A percentile compares a stretch with the other conserved stretches of the same genome.
These are phyloP conservation scores for Cucumis sativus DNA, from an alignment of 306 rosid genomes.

Conservation along the genomic window DNA sequence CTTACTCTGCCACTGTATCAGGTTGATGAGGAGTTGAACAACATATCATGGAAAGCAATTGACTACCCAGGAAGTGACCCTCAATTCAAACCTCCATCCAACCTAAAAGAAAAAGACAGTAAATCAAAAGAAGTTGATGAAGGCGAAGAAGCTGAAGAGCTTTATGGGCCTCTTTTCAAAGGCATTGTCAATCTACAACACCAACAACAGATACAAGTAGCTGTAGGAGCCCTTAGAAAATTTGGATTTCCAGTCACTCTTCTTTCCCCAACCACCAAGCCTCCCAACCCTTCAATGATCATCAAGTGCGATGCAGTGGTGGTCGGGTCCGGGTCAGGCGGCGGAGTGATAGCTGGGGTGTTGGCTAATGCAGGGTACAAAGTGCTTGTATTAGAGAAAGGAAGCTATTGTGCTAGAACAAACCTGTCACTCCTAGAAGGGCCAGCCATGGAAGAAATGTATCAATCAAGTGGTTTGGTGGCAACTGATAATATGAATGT, in stretches of 20 bases:
- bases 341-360: slow-evolving; percentile 62
- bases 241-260: slow-evolving; percentile 35
- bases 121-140: slow-evolving; percentile 12
- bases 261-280: slow-evolving; percentile 9
- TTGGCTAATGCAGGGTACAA: slow-evolving; percentile 64
- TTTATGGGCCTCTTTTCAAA: slow-evolving; percentile 52
- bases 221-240: slow-evolving; percentile 23
- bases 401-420: slow-evolving; percentile 54
- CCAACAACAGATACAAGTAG: slow-evolving; percentile 26
- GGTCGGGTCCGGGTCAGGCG: slow-evolving; percentile 81
- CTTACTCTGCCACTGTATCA: slow-evolving; percentile 5
- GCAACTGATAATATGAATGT: slow-evolving; percentile 51
- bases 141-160: slow-evolving; percentile 23
- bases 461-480: slow-evolving; percentile 38
- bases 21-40: slow-evolving; percentile 50
- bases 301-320: slow-evolving; percentile 64
- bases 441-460: slow-evolving; percentile 61
- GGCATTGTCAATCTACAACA: slow-evolving; percentile 36
- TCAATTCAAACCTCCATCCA: slow-evolving; percentile 27
- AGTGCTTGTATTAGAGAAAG: slow-evolving; percentile 68
- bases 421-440: slow-evolving; percentile 79
- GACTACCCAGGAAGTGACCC: slow-evolving; percentile 65
- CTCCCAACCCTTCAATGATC: slow-evolving; percentile 33
- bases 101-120: slow-evolving; percentile 8
- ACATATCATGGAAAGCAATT: slow-evolving; percentile 62